A percentile compares a stretch with the other conserved stretches of the same genome.
These are phyloP conservation scores for Leccinum laetum DNA, from an alignment of 1,284 basidiomycete species.

Conservation along the genomic window DNA sequence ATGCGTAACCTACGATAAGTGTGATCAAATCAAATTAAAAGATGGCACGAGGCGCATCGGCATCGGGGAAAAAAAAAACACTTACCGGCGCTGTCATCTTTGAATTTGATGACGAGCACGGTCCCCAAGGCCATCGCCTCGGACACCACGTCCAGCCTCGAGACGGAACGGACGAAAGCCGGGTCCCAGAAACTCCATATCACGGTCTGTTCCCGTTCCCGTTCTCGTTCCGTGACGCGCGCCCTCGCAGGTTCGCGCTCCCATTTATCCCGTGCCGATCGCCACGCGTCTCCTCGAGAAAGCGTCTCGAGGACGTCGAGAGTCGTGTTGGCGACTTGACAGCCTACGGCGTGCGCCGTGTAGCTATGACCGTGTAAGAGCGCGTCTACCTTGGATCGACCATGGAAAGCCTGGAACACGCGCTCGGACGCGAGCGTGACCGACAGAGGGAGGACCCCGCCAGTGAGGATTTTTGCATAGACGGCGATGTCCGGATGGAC, in stretches of 20 bases:
- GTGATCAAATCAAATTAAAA: constrained; percentile 6
- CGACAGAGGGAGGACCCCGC: constrained; percentile 88
- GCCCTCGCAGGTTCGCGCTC: background rate
- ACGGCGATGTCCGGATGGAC: constrained; percentile 85
- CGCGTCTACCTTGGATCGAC: constrained; percentile 80
- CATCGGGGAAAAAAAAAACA: background rate
- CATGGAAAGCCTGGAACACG: constrained; percentile 82
- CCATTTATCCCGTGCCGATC: constrained; percentile 35
- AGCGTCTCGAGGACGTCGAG: constrained; percentile 65
- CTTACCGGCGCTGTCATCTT: constrained; percentile 51
- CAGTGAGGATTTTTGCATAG: constrained; percentile 94
- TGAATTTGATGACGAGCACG: constrained; percentile 82
- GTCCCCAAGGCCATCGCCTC: constrained; percentile 90
- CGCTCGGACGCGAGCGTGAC: constrained; percentile 80
- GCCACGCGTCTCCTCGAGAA: constrained; percentile 44
- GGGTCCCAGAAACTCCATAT: constrained; percentile 92
- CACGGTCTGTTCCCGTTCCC: too few relatives aligned
- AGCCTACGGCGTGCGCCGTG: constrained; percentile 90
- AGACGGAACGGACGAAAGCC: constrained; percentile 67
- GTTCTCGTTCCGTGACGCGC: background rate
- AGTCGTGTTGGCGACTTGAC: constrained; percentile 86
- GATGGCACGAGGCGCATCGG: background rate
- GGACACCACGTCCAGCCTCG: constrained; percentile 56
- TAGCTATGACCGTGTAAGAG: constrained; percentile 96
- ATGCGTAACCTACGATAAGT: constrained; percentile 68